Percentiles rank a stretch among this genome's conserved stretches.
Evolutionary conservation across 2,329 filamentous ascomycete species (phyloP).

Genomic region (Fusarium tanahbumbuense): DNA sequence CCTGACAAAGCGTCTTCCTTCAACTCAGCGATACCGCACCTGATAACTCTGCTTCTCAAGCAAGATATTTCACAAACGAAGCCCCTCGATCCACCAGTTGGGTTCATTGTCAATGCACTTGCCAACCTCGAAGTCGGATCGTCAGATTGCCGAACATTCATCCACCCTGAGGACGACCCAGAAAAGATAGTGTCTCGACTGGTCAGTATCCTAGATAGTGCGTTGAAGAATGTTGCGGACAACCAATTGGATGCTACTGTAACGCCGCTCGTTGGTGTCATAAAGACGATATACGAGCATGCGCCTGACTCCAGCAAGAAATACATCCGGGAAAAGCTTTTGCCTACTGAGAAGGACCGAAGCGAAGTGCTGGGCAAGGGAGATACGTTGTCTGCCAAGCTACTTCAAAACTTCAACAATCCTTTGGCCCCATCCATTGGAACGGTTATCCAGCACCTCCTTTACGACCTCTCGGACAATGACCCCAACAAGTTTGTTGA

Average conservation of each 20-base stretch:
- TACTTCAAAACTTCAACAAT: conserved; percentile 82
- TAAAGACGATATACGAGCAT: conserved; percentile 76
- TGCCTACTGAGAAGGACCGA: conserved; percentile 83
- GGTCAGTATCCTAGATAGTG: conserved; percentile 75
- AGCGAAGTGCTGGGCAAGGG: conserved; percentile 80
- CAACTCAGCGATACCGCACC: conserved; percentile 72
- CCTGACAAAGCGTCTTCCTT: conserved; percentile 72
- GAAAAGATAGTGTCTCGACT: conserved; percentile 72
- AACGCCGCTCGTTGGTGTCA: conserved; percentile 78
- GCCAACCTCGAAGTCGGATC: conserved; percentile 79
- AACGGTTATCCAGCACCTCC: conserved; percentile 78
- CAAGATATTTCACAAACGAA: conserved; percentile 67
- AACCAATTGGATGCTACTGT: conserved; percentile 77
- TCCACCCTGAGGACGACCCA: conserved; percentile 75
- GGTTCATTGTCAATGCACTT: conserved; percentile 80
- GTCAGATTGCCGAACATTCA: conserved; percentile 62
- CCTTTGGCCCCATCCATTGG: conserved; percentile 77
- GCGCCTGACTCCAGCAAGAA: conserved; percentile 71
- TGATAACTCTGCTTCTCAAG: conserved; percentile 76
- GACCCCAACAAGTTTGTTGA: conserved; percentile 84
- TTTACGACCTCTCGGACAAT: conserved; percentile 88
- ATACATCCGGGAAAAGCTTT: conserved; percentile 72
- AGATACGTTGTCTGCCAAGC: conserved; percentile 76
- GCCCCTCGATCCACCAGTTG: conserved; percentile 78
- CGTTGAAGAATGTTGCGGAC: conserved; percentile 72